phyloP scores from a whole-genome alignment of 2,329 filamentous ascomycete genomes.

The Hortaea werneckii region DNA sequence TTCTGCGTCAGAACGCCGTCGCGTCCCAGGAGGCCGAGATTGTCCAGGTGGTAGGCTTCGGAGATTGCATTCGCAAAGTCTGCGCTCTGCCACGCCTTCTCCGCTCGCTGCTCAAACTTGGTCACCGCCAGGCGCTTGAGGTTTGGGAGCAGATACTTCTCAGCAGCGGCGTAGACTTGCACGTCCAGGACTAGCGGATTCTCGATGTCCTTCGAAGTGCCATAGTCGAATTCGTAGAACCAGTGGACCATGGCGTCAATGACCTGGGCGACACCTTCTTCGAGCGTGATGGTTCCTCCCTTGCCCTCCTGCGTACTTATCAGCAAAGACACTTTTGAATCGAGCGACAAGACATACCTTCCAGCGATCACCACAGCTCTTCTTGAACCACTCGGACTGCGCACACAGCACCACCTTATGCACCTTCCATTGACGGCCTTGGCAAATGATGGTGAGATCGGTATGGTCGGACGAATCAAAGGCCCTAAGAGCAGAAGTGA shows the following conservation, averaged over 20 bases:
- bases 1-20: too few species aligned
- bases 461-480: background rate
- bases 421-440: background rate
- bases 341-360: background rate
- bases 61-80: slow-evolving; percentile 3
- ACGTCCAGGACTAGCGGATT: slow-evolving; percentile 11
- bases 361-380: background rate
- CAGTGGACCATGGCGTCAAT: slow-evolving; percentile 10
- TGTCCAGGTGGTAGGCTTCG: too few species aligned
- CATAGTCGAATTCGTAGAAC: slow-evolving; percentile 10
- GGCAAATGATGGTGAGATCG: background rate
- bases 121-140: slow-evolving; percentile 22
- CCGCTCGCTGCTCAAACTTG: slow-evolving; percentile 14
- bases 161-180: slow-evolving; percentile 23
- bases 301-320: slow-evolving; percentile 1
- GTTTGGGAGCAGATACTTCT: slow-evolving; percentile 22
- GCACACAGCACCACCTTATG: background rate
- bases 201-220: slow-evolving; percentile 9
- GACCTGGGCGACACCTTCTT: slow-evolving; percentile 2
- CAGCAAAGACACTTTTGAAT: background rate
- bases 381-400: background rate
- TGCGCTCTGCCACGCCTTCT: background rate
- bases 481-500: background rate
- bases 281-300: background rate
- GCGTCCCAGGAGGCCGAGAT: too few species aligned